Evolutionary conservation across 345 rosid genomes (phyloP).

Genomic region (Leavenworthia alabamica): DNA sequence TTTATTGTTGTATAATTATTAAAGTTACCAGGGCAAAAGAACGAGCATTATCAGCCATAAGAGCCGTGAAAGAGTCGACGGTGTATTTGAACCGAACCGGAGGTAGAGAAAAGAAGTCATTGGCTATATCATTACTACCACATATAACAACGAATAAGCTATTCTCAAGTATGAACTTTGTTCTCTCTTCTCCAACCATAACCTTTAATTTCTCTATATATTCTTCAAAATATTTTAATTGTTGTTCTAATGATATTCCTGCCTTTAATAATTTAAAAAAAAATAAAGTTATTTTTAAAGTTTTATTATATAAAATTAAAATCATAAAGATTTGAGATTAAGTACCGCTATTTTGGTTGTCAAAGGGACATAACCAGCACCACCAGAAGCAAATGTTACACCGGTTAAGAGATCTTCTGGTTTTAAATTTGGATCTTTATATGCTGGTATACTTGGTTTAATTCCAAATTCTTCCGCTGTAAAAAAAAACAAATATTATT

Average conservation of each 20-base stretch:
- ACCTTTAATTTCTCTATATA: constrained; percentile 34
- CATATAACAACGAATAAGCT: constrained; percentile 38
- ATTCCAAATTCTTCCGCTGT: constrained; percentile 46
- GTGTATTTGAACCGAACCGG: constrained; percentile 30
- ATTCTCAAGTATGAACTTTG: constrained; percentile 33
- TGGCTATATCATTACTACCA: constrained; percentile 60
- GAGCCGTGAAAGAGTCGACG: constrained; percentile 33
- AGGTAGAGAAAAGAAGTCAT: constrained; percentile 33
- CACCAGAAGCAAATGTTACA: constrained; percentile 68
- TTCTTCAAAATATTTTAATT: constrained; percentile 42
- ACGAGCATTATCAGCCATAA: constrained; percentile 40
- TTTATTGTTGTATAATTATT: not conserved
- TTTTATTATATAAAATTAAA: not conserved
- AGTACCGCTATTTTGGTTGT: constrained; percentile 38
- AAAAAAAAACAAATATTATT: not conserved
- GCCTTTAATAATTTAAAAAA: constrained; percentile 21
- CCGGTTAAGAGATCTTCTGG: constrained; percentile 54
- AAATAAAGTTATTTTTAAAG: not conserved
- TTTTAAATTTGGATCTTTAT: constrained; percentile 42
- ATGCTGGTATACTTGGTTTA: constrained; percentile 49
- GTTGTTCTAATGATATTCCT: constrained; percentile 36
- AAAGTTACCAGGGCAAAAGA: constrained; percentile 29
- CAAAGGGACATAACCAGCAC: constrained; percentile 49
- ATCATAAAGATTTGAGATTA: not conserved
- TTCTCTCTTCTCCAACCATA: constrained; percentile 41